A percentile compares a stretch with the other conserved stretches of the same genome.
phyloP scores from a whole-genome alignment of 441 rosid genomes.

The Pelargonium australe region DNA sequence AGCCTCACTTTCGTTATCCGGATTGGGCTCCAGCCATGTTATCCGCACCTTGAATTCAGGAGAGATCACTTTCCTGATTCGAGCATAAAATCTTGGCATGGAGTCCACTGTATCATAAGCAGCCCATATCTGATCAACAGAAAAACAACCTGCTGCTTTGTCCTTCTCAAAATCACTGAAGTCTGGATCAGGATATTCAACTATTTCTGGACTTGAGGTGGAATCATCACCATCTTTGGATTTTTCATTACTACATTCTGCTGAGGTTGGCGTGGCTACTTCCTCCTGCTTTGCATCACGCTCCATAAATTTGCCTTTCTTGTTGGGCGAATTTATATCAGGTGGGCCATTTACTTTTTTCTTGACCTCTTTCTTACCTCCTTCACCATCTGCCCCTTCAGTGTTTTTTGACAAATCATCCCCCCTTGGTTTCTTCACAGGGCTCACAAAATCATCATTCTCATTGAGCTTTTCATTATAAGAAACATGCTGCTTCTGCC shows the following conservation, averaged over 20 bases:
- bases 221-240: constrained; percentile 16
- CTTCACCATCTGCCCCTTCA: constrained; percentile 17
- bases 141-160: constrained; percentile 28
- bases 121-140: constrained; percentile 56
- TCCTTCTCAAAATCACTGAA: constrained; percentile 44
- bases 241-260: constrained; percentile 15
- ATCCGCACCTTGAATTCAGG: constrained; percentile 37
- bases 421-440: constrained; percentile 27
- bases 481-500: constrained; percentile 26
- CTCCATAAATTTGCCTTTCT: constrained; percentile 19
- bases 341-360: constrained; percentile 12
- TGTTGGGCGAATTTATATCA: constrained; percentile 21
- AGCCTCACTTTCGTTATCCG: constrained; percentile 27
- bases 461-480: constrained; percentile 20
- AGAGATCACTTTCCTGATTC: constrained; percentile 35
- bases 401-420: constrained; percentile 16
- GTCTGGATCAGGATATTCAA: constrained; percentile 40
- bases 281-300: constrained; percentile 6
- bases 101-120: constrained; percentile 45
- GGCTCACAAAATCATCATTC: constrained; percentile 24
- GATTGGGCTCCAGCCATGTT: constrained; percentile 44
- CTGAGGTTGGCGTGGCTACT: not conserved
- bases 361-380: constrained; percentile 17
- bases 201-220: constrained; percentile 9
- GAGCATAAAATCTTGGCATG: constrained; percentile 62